phyloP scores from a whole-genome alignment of 306 rosid species.

The Comarum palustre region DNA sequence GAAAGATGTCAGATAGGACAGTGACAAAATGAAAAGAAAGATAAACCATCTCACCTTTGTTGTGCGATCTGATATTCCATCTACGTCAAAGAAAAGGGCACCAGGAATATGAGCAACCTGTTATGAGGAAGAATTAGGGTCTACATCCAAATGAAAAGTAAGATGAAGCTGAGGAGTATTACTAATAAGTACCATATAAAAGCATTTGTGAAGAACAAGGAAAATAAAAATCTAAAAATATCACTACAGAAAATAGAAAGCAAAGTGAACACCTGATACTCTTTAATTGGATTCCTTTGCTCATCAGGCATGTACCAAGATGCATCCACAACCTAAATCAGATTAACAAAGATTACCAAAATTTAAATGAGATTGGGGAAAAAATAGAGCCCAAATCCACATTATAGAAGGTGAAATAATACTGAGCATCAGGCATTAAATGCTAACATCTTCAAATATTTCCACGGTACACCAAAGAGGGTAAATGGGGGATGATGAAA shows the following conservation, averaged over 20 bases:
- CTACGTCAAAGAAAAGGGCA: slow-evolving; percentile 96
- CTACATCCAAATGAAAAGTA: neutral
- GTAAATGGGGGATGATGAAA: neutral
- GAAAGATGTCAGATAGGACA: neutral
- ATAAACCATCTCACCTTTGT: slow-evolving; percentile 56
- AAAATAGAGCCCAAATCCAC: neutral
- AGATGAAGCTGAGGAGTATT: slow-evolving; percentile 5
- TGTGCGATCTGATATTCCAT: slow-evolving; percentile 74
- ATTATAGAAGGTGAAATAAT: neutral
- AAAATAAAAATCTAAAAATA: neutral
- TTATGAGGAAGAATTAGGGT: slow-evolving; percentile 16
- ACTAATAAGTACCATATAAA: slow-evolving; percentile 12
- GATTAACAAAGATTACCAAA: slow-evolving; percentile 12
- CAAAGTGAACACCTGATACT: slow-evolving; percentile 64
- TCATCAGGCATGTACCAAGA: slow-evolving; percentile 99
- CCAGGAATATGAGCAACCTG: slow-evolving; percentile 99
- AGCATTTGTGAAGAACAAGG: neutral
- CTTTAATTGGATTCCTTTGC: slow-evolving; percentile 93
- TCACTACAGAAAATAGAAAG: slow-evolving; percentile 7
- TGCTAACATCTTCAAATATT: neutral
- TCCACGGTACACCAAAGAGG: neutral
- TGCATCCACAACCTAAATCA: slow-evolving; percentile 80
- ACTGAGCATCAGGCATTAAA: neutral
- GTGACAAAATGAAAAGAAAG: slow-evolving; percentile 12
- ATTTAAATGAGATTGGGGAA: neutral